Percentiles rank a stretch among this genome's conserved stretches.
phyloP scores from a whole-genome alignment of 2,329 filamentous ascomycete species.

The Clonostachys solani region DNA sequence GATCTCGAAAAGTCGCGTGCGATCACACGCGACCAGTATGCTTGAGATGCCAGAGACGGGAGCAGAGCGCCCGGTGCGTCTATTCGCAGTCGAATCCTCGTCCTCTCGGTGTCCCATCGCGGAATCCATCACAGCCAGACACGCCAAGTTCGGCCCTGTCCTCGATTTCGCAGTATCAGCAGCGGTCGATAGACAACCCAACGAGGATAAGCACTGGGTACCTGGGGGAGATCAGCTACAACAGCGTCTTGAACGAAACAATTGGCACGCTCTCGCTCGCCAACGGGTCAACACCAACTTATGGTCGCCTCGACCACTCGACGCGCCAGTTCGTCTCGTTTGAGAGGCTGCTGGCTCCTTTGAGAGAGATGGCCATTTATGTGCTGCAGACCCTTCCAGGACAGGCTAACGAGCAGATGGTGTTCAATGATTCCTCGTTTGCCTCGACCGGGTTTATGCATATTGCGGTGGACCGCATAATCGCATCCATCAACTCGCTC shows the following conservation, averaged over 20 bases:
- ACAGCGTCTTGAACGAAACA: conserved; percentile 34
- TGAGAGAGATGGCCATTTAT: conserved; percentile 27
- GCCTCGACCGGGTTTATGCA: conserved; percentile 24
- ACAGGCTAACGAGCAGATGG: conserved; percentile 11
- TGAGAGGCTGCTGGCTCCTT: conserved; percentile 13
- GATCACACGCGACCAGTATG: conserved; percentile 30
- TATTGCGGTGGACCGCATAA: conserved; percentile 16
- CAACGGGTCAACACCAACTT: conserved; percentile 4
- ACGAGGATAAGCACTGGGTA: conserved; percentile 20
- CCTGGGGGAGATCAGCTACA: conserved; percentile 39
- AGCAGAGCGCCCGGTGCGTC: conserved; percentile 21
- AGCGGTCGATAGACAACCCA: too few relatives aligned
- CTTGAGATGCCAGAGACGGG: conserved; percentile 26
- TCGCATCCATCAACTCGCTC: conserved; percentile 21
- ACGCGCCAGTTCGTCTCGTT: conserved; percentile 5
- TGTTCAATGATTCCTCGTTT: conserved; percentile 10
- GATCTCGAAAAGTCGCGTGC: conserved; percentile 32
- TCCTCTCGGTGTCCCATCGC: neutral
- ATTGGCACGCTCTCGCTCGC: conserved; percentile 29
- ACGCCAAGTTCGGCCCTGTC: conserved; percentile 6
- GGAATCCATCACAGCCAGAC: neutral
- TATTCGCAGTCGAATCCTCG: conserved; percentile 12
- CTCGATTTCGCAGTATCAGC: conserved; percentile 2
- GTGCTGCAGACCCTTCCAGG: conserved; percentile 29
- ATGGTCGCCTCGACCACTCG: neutral